phyloP scores from a whole-genome alignment of 2,329 filamentous ascomycete genomes.

The Phaeosphaeria sp. region DNA sequence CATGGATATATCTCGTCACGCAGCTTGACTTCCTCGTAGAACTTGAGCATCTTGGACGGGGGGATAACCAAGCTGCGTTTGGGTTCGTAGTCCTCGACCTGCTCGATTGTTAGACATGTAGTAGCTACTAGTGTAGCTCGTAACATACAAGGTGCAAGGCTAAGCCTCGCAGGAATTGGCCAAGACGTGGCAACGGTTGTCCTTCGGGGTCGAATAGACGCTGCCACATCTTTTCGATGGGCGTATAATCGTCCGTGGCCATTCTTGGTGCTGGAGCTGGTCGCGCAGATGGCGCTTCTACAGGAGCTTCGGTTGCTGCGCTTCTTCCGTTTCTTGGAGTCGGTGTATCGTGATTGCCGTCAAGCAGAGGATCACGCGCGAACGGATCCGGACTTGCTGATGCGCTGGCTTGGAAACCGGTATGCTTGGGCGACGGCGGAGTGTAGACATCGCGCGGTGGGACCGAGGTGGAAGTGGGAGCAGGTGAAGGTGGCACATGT shows the following conservation, averaged over 20 bases:
- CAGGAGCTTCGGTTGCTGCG: constrained; percentile 24
- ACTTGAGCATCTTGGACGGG: constrained; percentile 75
- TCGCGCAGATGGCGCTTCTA: constrained; percentile 28
- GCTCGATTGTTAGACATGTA: constrained; percentile 13
- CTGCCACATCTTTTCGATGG: constrained; percentile 75
- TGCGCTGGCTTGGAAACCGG: constrained; percentile 37
- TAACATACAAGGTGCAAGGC: constrained; percentile 72
- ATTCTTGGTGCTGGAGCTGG: constrained; percentile 38
- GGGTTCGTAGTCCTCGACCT: constrained; percentile 74
- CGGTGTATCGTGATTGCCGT: constrained; percentile 38
- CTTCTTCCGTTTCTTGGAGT: constrained; percentile 34
- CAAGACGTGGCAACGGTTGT: constrained; percentile 70
- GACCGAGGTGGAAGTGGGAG: constrained; percentile 56
- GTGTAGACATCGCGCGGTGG: constrained; percentile 59
- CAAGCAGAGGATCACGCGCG: constrained; percentile 37
- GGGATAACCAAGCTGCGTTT: constrained; percentile 73
- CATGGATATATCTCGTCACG: constrained; percentile 73
- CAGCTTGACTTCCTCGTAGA: constrained; percentile 73
- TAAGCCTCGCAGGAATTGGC: constrained; percentile 74
- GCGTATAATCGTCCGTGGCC: constrained; percentile 46
- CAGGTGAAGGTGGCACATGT: constrained; percentile 49
- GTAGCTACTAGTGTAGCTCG: background rate
- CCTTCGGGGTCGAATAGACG: constrained; percentile 73
- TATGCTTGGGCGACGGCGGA: constrained; percentile 59
- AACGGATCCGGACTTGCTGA: constrained; percentile 47